Conservation (phyloP, 208 protist genomes). For the Crithidia mellificae region DNA sequence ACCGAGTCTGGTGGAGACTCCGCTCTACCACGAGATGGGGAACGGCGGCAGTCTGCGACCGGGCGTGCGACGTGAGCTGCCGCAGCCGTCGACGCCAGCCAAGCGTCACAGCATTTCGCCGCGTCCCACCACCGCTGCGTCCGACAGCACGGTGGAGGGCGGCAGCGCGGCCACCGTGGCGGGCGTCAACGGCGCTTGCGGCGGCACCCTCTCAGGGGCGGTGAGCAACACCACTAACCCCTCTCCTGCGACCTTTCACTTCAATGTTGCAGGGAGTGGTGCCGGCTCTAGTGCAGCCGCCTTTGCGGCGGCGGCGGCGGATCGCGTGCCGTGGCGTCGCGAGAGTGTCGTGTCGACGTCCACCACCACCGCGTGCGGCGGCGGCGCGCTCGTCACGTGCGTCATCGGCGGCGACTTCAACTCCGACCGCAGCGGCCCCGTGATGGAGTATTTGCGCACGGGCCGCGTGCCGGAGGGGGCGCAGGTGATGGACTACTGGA, state of each 20-base stretch:
- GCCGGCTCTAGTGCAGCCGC: neutral
- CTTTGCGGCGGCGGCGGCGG: constrained; percentile 4
- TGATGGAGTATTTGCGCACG: constrained; percentile 50
- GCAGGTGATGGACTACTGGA: constrained; percentile 56
- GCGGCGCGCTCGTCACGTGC: constrained; percentile 33
- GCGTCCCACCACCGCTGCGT: constrained; percentile 4
- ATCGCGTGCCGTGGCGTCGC: constrained; percentile 10
- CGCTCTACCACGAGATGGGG: constrained; percentile 15
- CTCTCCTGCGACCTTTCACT: too few species aligned
- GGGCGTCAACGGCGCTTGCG: neutral
- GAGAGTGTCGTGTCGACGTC: constrained; percentile 11
- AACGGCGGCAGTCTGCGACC: neutral
- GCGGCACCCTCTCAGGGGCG: too few species aligned
- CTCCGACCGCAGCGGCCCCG: constrained; percentile 52
- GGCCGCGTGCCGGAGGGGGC: constrained; percentile 40
- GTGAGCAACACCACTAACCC: too few species aligned
- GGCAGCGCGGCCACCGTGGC: neutral
- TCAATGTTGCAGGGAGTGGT: too few species aligned
- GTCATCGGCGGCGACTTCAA: constrained; percentile 88
- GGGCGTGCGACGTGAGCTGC: constrained; percentile 1
- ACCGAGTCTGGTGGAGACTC: constrained; percentile 15
- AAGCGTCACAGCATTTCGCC: neutral
- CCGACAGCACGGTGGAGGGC: constrained; percentile 4
- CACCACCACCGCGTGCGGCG: neutral
- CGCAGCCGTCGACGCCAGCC: neutral